Evolutionary conservation across 495 filamentous ascomycete genomes (phyloP), one percentile per base, ranked within the genome.

Genomic region (Hypoxylon cercidicola): DNA sequence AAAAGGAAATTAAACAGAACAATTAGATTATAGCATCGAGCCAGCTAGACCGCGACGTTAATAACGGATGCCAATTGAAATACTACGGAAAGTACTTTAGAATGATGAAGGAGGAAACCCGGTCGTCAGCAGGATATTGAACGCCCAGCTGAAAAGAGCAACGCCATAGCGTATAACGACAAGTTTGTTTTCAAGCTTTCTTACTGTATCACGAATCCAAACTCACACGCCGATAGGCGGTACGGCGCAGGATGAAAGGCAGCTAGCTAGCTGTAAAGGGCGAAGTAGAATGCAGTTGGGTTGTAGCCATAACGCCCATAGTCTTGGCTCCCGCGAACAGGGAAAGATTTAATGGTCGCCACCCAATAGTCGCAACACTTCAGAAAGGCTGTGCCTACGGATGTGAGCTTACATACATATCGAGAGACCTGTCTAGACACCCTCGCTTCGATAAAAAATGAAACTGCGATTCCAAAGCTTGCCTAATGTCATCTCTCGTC

Each of bases 361-460:
- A 68, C 48, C 43, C 30, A 62, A 63, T 63, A 60, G 53, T 49
- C 21, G 25, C 43, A 10, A 59, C 35, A 18, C 47, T 60, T 21
- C 34, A 19, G 16, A 15, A 45, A 48, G 20, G 41, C 54, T 41
- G 15, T 48, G 16, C 39, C 41, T 15, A n/a, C 41, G 25, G 59
- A 15, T 2, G 16, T 20, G 37, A 50, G 34, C 18, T 11, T 4
- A 12, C 32, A 28, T 41, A 43, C 18, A 51, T 5, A 13, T 41
- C 41, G 37, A 58, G 53, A 21, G 64, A 23, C 41, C 15, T 11
- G 52, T 37, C 64, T 61, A 57, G 64, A 45, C 23, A 19, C 35
- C 13, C 28, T 48, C 3, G 4, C 40, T 47, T 25, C 10, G 2
- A n/a, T 18, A 35, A 19, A 30, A 19, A 57, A 39, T 3, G 20